Percentiles rank a stretch among this genome's conserved stretches.
phyloP scores from a whole-genome alignment of 2,329 filamentous ascomycete species.

The Tolypocladium tropicale region DNA sequence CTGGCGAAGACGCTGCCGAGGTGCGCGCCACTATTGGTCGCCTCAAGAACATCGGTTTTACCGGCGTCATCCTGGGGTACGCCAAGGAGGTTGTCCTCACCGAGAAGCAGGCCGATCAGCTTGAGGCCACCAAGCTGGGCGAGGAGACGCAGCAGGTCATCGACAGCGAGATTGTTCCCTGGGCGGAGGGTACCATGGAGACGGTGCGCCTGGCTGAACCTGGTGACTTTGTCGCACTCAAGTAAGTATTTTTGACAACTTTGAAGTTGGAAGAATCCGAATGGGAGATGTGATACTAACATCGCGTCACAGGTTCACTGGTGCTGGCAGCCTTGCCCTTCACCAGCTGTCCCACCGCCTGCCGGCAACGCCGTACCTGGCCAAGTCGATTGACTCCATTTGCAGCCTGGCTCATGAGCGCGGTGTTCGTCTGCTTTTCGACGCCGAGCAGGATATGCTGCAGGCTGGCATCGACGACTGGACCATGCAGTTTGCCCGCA shows the following conservation, averaged over 20 bases:
- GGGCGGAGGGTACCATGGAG: conserved; percentile 64
- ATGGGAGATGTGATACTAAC: neutral
- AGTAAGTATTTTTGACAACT: conserved; percentile 35
- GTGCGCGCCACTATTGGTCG: conserved; percentile 53
- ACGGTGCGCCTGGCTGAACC: conserved; percentile 57
- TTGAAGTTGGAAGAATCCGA: neutral
- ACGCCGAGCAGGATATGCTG: conserved; percentile 73
- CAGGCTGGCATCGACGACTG: conserved; percentile 74
- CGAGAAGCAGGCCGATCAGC: conserved; percentile 36
- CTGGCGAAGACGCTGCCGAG: conserved; percentile 62
- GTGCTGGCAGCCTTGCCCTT: conserved; percentile 66
- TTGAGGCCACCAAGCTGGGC: conserved; percentile 33
- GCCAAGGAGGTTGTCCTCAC: conserved; percentile 69
- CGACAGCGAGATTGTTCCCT: conserved; percentile 54
- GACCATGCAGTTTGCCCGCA: conserved; percentile 66
- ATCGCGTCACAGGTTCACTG: conserved; percentile 51
- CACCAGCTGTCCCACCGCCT: conserved; percentile 53
- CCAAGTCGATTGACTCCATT: conserved; percentile 60
- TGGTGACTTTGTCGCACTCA: conserved; percentile 56
- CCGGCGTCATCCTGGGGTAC: conserved; percentile 76
- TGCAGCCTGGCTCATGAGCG: conserved; percentile 61
- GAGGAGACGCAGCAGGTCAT: conserved; percentile 38
- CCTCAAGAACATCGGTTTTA: conserved; percentile 67
- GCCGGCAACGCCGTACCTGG: conserved; percentile 53
- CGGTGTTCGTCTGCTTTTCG: conserved; percentile 67